Evolutionary conservation across 768 basidiomycete genomes (phyloP).

Genomic region (Macrolepiota fuliginosa): DNA sequence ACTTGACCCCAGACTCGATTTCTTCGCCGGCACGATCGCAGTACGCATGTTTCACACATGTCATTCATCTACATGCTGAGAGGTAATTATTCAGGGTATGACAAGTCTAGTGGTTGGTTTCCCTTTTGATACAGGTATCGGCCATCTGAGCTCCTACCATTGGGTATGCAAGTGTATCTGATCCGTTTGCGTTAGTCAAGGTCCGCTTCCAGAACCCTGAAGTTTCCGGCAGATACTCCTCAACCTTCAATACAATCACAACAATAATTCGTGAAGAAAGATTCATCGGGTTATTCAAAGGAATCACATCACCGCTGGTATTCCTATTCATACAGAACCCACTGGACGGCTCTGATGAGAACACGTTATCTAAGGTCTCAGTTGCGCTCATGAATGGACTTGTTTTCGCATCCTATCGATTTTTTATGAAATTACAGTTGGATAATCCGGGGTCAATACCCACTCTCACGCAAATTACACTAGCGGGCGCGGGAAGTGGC

Average conservation of each 20-base stretch:
- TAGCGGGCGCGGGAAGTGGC: constrained; percentile 82
- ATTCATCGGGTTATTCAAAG: constrained; percentile 69
- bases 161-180: background rate
- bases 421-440: constrained; percentile 69
- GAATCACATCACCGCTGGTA: constrained; percentile 79
- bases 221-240: constrained; percentile 54
- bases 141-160: background rate
- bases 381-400: constrained; percentile 81
- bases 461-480: constrained; percentile 64
- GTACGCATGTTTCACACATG: constrained; percentile 20
- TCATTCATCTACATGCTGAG: background rate
- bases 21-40: constrained; percentile 74
- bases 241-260: constrained; percentile 60
- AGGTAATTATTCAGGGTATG: constrained; percentile 42
- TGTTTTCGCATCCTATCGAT: constrained; percentile 82
- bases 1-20: constrained; percentile 69
- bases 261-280: constrained; percentile 73
- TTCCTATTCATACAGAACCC: background rate
- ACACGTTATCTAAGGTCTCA: constrained; percentile 43
- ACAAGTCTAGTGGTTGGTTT: constrained; percentile 69
- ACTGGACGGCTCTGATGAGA: background rate
- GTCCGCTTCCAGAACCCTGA: constrained; percentile 73
- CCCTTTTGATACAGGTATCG: constrained; percentile 62
- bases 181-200: constrained; percentile 51
- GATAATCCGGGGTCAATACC: constrained; percentile 46